Evolutionary conservation across 441 rosid genomes (phyloP), one percentile per base, ranked within the genome.

Genomic region (Viola pubescens): DNA sequence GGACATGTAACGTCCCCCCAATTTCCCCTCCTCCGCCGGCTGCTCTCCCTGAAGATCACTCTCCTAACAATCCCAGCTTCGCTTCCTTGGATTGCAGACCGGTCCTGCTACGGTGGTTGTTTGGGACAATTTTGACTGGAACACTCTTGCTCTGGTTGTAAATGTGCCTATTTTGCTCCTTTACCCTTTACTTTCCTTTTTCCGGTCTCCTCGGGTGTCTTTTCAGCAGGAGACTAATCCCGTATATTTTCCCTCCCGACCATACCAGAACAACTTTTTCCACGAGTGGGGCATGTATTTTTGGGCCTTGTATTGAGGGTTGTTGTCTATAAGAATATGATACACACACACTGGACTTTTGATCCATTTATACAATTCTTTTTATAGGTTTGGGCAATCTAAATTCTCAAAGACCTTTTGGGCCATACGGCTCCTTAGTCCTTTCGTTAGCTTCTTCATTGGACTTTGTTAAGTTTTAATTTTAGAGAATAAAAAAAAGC

Each of bases 1-100:
- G 96, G 0, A 79, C 87, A 44, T 89, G 98, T 43, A 88, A 89
- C 64, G 75, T 77, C 58, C 94, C 97, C 5, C 59, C 68, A 16
- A 65, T 81, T 0, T 67, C 87, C 6, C 87, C 97, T 0, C 89
- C 95, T 50, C 98, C 98, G 7, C 84, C 82, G 16, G 89, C 91
- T 12, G 68, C 80, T 0, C 12, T 52, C 0, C 49, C 77, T 44
- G 43, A 82, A 5, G 56, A 11, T 14, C 9, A 9, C 41, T 43
- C 70, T 9, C 40, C 59, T 9, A 10, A 46, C 63, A 50, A 73
- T 9, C 34, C 68, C 43, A 77, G 69, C 66, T 41, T 9, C 19
- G 79, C 81, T 53, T 50, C 47, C 47, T 51, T 56, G 48, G 52
- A 59, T 34, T 34, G 68, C 19, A 48, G 68, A 42, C 64, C 64